Conservation (phyloP, 306 rosid species). For the Datisca glomerata region DNA sequence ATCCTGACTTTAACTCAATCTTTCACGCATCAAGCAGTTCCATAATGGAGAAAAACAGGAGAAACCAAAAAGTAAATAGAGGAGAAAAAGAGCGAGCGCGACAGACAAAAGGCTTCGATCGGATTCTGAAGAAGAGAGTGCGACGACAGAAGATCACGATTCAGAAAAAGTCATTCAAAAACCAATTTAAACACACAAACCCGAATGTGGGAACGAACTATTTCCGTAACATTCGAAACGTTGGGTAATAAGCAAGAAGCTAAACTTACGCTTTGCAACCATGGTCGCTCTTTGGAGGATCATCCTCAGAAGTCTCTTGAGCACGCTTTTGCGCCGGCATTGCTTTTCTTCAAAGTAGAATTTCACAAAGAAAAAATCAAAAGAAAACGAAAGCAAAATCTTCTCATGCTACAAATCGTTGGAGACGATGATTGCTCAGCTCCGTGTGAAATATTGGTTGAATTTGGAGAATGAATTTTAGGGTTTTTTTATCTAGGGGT, state of each 20-base stretch:
- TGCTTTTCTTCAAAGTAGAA: conserved; percentile 21
- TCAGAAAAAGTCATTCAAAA: conserved; percentile 5
- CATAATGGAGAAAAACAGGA: conserved; percentile 12
- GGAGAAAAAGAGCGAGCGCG: conserved; percentile 1
- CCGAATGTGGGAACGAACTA: conserved; percentile 8
- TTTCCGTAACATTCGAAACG: not conserved
- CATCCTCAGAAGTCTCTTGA: conserved; percentile 25
- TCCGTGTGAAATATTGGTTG: no score
- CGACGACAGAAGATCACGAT: conserved; percentile 15
- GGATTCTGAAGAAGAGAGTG: conserved; percentile 31
- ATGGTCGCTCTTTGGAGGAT: conserved; percentile 15
- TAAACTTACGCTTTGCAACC: conserved; percentile 34
- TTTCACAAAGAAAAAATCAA: no score
- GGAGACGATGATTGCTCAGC: no score
- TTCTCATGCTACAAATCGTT: no score
- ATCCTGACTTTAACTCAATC: conserved; percentile 23
- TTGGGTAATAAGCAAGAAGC: conserved; percentile 12
- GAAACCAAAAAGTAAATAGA: conserved; percentile 6
- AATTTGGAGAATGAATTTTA: no score
- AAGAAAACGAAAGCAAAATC: no score
- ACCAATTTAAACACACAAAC: conserved; percentile 8
- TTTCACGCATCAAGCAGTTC: conserved; percentile 22
- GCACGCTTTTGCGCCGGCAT: conserved; percentile 67
- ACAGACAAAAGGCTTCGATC: conserved; percentile 46
- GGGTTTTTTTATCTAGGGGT: no score